A percentile compares a stretch with the other conserved stretches of the same genome.
phyloP scores from a whole-genome alignment of 1,139 yeast genomes.

The Geotrichum carabidarum region DNA sequence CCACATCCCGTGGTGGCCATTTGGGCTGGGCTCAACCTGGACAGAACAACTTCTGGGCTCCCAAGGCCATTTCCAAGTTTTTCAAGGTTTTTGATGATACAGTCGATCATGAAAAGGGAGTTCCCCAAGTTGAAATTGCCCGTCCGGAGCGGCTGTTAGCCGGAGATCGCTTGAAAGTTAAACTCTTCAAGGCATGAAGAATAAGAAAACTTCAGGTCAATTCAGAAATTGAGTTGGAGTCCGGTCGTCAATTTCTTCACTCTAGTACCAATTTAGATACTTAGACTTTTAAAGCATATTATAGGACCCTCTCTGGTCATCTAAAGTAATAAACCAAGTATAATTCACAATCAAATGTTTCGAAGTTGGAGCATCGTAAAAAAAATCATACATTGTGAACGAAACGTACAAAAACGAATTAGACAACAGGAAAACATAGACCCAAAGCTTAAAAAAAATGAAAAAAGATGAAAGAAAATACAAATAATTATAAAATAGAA shows the following conservation, averaged over 20 bases:
- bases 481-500: too few relatives aligned
- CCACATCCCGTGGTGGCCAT: slow-evolving; percentile 85
- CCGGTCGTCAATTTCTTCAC: too few relatives aligned
- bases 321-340: too few relatives aligned
- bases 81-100: slow-evolving; percentile 49
- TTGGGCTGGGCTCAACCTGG: slow-evolving; percentile 66
- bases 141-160: slow-evolving; percentile 8
- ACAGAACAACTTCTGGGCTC: slow-evolving; percentile 61
- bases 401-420: neutral
- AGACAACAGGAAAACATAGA: neutral
- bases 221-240: too few relatives aligned
- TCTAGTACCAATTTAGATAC: too few relatives aligned
- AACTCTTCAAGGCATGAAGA: too few relatives aligned
- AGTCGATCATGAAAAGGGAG: slow-evolving; percentile 25
- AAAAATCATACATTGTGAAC: neutral
- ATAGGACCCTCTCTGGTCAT: too few relatives aligned
- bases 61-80: slow-evolving; percentile 57
- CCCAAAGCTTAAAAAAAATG: neutral
- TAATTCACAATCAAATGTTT: too few relatives aligned
- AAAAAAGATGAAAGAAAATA: neutral
- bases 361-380: too few relatives aligned
- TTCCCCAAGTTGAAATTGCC: slow-evolving; percentile 6
- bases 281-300: too few relatives aligned
- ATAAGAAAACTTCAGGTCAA: too few relatives aligned
- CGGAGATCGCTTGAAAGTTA: neutral